Percentiles rank a stretch among this genome's conserved stretches.
Conservation (phyloP, 2,329 filamentous ascomycete species). For the Pseudodiploospora longispora region DNA sequence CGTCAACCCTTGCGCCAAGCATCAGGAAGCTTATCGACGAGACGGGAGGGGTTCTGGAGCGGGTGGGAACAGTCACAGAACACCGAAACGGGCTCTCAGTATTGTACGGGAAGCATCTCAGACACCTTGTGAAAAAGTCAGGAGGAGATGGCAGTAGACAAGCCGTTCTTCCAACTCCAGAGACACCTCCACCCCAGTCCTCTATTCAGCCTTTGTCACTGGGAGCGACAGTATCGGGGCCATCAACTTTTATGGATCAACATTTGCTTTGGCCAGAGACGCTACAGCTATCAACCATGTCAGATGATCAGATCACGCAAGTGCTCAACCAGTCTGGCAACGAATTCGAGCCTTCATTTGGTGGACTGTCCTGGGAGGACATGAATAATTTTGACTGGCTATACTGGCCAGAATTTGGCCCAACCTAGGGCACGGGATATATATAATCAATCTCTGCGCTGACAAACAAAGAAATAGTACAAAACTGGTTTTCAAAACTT, state of each 20-base stretch:
- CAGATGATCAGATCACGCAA: conserved; percentile 59
- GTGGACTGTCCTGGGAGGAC: conserved; percentile 51
- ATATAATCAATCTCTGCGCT: too few species aligned
- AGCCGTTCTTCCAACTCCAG: conserved; percentile 3
- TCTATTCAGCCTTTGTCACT: conserved; percentile 9
- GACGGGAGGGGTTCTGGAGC: conserved; percentile 58
- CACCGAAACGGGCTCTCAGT: conserved; percentile 60
- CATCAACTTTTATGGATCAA: conserved; percentile 19
- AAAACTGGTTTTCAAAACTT: too few species aligned
- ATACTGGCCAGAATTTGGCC: conserved; percentile 40
- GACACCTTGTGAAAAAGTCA: conserved; percentile 34
- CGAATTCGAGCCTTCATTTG: conserved; percentile 46
- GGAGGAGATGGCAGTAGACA: conserved; percentile 14
- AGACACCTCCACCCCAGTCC: conserved; percentile 1
- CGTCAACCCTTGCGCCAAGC: conserved; percentile 52
- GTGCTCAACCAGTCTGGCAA: conserved; percentile 56
- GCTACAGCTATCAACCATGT: conserved; percentile 60
- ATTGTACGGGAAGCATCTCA: conserved; percentile 38
- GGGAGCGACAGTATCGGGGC: conserved; percentile 14
- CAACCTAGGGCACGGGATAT: too few species aligned
- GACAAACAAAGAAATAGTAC: too few species aligned
- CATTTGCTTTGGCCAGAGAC: conserved; percentile 38
- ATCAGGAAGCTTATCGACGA: conserved; percentile 59
- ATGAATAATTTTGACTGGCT: conserved; percentile 51
- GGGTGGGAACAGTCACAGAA: conserved; percentile 56